These are phyloP conservation scores for Akebia trifoliata DNA, from an alignment of 164 flowering plant genomes.

Conservation along the genomic window DNA sequence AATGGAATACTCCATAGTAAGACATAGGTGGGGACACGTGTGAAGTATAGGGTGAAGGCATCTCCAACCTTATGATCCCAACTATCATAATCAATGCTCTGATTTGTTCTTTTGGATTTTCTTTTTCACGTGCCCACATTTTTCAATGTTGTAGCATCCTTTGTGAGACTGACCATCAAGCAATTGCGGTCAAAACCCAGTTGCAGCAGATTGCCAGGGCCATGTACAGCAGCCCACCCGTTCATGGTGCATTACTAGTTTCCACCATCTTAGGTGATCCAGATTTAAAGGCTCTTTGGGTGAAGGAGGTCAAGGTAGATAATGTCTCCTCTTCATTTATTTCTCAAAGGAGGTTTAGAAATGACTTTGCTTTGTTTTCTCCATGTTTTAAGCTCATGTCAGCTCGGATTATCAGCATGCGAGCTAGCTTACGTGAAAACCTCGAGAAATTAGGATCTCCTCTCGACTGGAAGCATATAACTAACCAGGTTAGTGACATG, in stretches of 20 bases:
- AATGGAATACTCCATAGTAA: too few relatives aligned
- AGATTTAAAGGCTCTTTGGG: constrained; percentile 77
- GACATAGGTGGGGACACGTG: too few relatives aligned
- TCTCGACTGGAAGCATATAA: constrained; percentile 87
- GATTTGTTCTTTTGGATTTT: too few relatives aligned
- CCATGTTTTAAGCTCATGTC: constrained; percentile 71
- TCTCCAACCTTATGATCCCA: too few relatives aligned
- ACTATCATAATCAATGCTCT: too few relatives aligned
- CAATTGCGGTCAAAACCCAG: constrained; percentile 90
- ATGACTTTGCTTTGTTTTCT: not conserved
- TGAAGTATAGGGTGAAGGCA: too few relatives aligned
- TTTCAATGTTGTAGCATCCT: constrained; percentile 57
- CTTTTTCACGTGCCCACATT: too few relatives aligned
- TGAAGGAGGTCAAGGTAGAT: constrained; percentile 87
- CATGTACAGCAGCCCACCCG: constrained; percentile 96
- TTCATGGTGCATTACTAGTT: constrained; percentile 88
- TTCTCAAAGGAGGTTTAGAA: too few relatives aligned
- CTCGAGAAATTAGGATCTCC: constrained; percentile 83
- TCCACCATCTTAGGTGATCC: constrained; percentile 78
- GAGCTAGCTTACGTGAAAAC: constrained; percentile 68
- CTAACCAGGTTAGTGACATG: constrained; percentile 60
- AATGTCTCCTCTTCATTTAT: not conserved
- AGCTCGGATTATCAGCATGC: constrained; percentile 89
- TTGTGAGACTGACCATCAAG: constrained; percentile 89
- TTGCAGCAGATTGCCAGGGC: constrained; percentile 94